Evolutionary conservation across 345 rosid genomes (phyloP).

Genomic region (Salix udensis): DNA sequence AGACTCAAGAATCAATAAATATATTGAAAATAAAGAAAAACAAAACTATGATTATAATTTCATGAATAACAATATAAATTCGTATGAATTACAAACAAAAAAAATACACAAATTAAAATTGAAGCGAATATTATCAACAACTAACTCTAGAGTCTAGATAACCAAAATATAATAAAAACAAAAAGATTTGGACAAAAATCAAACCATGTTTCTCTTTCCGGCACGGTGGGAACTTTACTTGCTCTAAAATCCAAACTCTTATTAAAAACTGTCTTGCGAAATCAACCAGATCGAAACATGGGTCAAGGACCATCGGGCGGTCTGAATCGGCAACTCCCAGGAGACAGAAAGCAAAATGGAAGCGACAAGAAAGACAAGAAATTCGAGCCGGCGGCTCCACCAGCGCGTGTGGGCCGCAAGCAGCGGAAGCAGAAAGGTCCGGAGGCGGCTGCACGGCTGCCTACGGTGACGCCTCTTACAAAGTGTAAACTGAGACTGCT

Average conservation of each 20-base stretch:
- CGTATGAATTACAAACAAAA: too few relatives aligned
- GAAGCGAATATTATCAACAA: too few relatives aligned
- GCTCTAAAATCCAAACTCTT: constrained; percentile 12
- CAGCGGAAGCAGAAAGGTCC: constrained; percentile 88
- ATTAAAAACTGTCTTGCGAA: background rate
- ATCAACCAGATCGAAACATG: constrained; percentile 31
- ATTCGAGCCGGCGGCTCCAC: constrained; percentile 89
- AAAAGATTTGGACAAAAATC: too few relatives aligned
- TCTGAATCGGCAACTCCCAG: constrained; percentile 56
- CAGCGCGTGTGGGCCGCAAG: constrained; percentile 81
- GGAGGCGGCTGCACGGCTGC: constrained; percentile 86
- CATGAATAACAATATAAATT: too few relatives aligned
- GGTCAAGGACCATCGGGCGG: constrained; percentile 93
- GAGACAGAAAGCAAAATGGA: constrained; percentile 72
- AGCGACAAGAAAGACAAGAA: constrained; percentile 88
- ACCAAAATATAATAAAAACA: too few relatives aligned
- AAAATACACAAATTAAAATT: too few relatives aligned
- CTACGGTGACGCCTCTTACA: constrained; percentile 70
- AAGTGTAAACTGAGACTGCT: constrained; percentile 83
- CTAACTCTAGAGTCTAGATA: too few relatives aligned
- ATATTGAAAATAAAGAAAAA: too few relatives aligned
- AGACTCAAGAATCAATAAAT: too few relatives aligned
- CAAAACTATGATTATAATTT: too few relatives aligned
- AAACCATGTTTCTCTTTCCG: too few relatives aligned
- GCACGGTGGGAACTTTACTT: background rate